Conservation (phyloP, 176 grass and related monocot species). For the Eremochloa ophiuroides region DNA sequence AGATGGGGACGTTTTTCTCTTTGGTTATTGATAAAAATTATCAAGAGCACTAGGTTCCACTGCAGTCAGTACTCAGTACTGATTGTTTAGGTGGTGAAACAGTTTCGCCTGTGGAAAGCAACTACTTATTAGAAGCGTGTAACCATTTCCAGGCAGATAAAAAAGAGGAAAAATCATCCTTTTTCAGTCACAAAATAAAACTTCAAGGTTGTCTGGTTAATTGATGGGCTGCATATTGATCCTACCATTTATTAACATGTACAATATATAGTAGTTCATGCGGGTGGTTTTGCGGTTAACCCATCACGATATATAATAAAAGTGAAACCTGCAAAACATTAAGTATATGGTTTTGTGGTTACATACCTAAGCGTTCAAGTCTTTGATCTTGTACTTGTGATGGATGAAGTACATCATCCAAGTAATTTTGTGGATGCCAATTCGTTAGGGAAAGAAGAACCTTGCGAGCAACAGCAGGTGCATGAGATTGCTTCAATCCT, state of each 20-base stretch:
- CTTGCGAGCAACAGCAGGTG: constrained; percentile 44
- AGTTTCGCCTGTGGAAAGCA: constrained; percentile 9
- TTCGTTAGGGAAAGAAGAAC: constrained; percentile 33
- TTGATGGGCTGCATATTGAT: background rate
- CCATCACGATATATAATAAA: background rate
- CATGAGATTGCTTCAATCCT: constrained; percentile 42
- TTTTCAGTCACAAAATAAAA: constrained; percentile 2
- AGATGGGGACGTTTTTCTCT: constrained; percentile 19
- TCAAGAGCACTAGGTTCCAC: constrained; percentile 20
- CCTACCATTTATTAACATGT: constrained; percentile 6
- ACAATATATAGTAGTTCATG: constrained; percentile 23
- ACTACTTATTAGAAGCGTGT: background rate
- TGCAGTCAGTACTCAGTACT: constrained; percentile 31
- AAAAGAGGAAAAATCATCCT: background rate
- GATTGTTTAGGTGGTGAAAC: constrained; percentile 14
- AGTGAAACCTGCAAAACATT: background rate
- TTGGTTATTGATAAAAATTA: constrained; percentile 17
- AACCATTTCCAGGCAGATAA: constrained; percentile 17
- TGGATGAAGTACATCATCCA: constrained; percentile 22
- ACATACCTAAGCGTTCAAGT: constrained; percentile 35
- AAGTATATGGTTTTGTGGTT: constrained; percentile 13
- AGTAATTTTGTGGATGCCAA: constrained; percentile 24
- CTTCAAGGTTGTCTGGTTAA: background rate
- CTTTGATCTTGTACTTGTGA: constrained; percentile 40
- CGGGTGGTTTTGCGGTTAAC: constrained; percentile 17